phyloP scores from a whole-genome alignment of 2,329 filamentous ascomycete species.

The Aspergillus tanneri region DNA sequence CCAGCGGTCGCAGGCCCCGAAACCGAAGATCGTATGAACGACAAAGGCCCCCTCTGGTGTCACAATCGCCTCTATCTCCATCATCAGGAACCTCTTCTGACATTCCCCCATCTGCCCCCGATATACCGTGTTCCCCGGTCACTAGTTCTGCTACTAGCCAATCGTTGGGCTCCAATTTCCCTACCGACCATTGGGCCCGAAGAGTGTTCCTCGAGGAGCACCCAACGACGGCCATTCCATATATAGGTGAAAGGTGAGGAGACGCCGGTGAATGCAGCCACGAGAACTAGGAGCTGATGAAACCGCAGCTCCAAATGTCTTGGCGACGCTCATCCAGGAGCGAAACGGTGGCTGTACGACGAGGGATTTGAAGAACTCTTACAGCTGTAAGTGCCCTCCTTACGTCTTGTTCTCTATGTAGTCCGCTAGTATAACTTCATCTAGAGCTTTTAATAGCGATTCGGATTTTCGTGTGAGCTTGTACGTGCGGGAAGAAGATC shows the following conservation, averaged over 20 bases:
- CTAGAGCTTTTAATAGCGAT: conserved; percentile 49
- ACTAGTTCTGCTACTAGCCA: conserved; percentile 34
- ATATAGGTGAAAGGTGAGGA: conserved; percentile 32
- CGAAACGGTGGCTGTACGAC: conserved; percentile 32
- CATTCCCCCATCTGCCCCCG: conserved; percentile 31
- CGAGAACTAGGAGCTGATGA: conserved; percentile 5
- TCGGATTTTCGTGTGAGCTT: conserved; percentile 48
- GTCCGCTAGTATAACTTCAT: neutral
- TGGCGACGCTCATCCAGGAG: conserved; percentile 27
- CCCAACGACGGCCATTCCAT: conserved; percentile 31
- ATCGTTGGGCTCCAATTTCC: conserved; percentile 28
- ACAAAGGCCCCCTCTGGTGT: conserved; percentile 26
- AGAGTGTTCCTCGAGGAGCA: conserved; percentile 36
- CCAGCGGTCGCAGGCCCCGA: conserved; percentile 28
- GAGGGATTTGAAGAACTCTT: conserved; percentile 40
- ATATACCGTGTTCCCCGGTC: conserved; percentile 36
- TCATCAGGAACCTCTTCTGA: conserved; percentile 32
- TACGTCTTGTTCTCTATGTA: neutral
- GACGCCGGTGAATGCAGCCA: neutral
- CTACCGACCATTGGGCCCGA: conserved; percentile 44
- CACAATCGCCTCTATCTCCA: conserved; percentile 30
- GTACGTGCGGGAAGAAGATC: conserved; percentile 53
- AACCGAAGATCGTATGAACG: conserved; percentile 39
- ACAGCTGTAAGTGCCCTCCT: conserved; percentile 35
- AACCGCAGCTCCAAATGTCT: conserved; percentile 37